phyloP scores from a whole-genome alignment of 2,329 filamentous ascomycete species.

The Arthrocladium fulminans region DNA sequence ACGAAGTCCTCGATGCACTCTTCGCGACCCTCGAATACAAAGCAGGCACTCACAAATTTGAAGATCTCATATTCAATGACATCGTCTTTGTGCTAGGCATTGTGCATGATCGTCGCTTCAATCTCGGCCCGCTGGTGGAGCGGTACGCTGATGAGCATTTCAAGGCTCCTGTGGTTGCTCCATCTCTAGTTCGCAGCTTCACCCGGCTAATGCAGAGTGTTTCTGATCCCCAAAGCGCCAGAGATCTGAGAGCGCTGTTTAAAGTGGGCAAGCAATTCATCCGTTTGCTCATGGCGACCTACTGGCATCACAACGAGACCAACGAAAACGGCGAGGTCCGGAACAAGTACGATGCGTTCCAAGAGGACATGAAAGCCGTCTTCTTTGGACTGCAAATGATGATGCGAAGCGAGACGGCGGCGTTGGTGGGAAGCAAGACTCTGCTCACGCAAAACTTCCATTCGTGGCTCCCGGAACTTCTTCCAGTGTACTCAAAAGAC shows the following conservation, averaged over 20 bases:
- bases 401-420: conserved; percentile 78
- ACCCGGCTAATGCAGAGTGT: conserved; percentile 73
- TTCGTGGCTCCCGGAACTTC: conserved; percentile 88
- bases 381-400: conserved; percentile 84
- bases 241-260: conserved; percentile 80
- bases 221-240: conserved; percentile 70
- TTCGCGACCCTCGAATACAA: conserved; percentile 89
- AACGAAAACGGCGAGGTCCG: conserved; percentile 44
- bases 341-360: conserved; percentile 51
- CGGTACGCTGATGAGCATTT: conserved; percentile 82
- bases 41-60: conserved; percentile 82
- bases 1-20: conserved; percentile 79
- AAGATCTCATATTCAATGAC: conserved; percentile 85
- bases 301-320: conserved; percentile 76
- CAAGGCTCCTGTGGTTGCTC: conserved; percentile 85
- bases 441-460: conserved; percentile 94
- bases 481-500: conserved; percentile 63
- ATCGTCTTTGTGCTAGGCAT: conserved; percentile 85
- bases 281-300: conserved; percentile 82
- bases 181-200: conserved; percentile 79
- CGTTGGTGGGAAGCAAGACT: conserved; percentile 88
- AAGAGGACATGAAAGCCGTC: conserved; percentile 70
- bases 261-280: conserved; percentile 90
- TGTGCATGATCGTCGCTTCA: conserved; percentile 88
- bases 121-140: conserved; percentile 81